phyloP scores from a whole-genome alignment of 352 stramenopile genomes.

The Blastocystis sp. region DNA sequence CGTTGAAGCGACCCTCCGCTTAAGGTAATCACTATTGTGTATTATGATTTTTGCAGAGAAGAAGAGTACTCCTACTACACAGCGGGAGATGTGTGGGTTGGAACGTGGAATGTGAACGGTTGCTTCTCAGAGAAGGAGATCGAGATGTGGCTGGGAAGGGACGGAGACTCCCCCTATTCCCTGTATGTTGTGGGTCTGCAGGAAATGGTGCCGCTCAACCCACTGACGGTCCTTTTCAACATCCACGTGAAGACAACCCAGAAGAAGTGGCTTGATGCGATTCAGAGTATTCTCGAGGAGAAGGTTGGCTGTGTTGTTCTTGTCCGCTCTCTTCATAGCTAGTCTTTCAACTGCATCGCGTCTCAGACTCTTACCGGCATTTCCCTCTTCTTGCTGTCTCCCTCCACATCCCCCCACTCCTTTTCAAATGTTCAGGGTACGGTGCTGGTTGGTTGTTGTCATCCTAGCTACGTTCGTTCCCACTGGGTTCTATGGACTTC shows the following conservation, averaged over 20 bases:
- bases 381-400: constrained; percentile 35
- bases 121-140: background rate
- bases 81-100: constrained; percentile 32
- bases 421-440: background rate
- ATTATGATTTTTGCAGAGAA: background rate
- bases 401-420: background rate
- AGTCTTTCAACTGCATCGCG: constrained; percentile 7
- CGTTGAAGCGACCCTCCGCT: background rate
- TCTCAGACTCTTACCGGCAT: constrained; percentile 20
- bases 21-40: background rate
- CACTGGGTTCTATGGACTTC: constrained; percentile 26
- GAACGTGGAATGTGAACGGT: constrained; percentile 63
- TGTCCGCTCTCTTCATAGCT: background rate
- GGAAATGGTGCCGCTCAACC: constrained; percentile 58
- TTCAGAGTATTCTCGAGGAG: background rate
- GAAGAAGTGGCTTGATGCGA: constrained; percentile 15
- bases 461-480: background rate
- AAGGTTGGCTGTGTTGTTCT: background rate
- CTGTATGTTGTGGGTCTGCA: constrained; percentile 52
- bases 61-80: background rate
- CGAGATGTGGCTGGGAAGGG: background rate
- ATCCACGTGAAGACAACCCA: background rate
- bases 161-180: background rate
- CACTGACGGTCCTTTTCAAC: constrained; percentile 14
- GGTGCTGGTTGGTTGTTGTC: background rate